Conservation (phyloP, 345 rosid species). For the Mangifera indica region DNA sequence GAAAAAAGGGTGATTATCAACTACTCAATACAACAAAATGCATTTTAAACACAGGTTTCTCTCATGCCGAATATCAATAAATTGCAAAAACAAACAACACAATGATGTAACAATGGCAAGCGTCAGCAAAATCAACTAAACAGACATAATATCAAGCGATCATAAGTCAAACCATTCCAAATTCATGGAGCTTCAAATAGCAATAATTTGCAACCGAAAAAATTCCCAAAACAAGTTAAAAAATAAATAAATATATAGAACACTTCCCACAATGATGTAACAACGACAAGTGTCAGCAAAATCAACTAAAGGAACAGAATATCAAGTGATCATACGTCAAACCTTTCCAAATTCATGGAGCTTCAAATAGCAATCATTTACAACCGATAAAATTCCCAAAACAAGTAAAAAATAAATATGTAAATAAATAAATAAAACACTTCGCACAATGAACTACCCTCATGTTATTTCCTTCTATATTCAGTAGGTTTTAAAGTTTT, state of each 20-base stretch:
- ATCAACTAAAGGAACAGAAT: constrained; percentile 13
- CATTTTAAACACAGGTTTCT: background rate
- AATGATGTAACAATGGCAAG: background rate
- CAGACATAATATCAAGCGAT: background rate
- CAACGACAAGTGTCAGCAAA: background rate
- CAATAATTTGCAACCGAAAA: constrained; percentile 4
- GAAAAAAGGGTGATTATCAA: background rate
- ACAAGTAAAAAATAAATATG: too few relatives aligned
- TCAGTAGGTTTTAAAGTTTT: background rate
- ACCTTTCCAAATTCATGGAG: background rate
- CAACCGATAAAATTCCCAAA: background rate
- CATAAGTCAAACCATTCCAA: background rate
- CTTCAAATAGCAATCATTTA: background rate
- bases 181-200: background rate
- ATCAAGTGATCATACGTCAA: background rate
- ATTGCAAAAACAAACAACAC: constrained; percentile 5
- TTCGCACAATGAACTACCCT: background rate
- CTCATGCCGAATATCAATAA: background rate
- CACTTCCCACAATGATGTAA: background rate
- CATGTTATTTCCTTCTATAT: background rate
- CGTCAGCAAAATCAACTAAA: constrained; percentile 8
- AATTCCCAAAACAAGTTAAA: background rate
- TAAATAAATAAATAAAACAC: background rate
- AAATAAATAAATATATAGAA: background rate
- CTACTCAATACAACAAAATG: constrained; percentile 7